Conservation (phyloP, 2,329 filamentous ascomycete species). For the Scytalidium lignicola region DNA sequence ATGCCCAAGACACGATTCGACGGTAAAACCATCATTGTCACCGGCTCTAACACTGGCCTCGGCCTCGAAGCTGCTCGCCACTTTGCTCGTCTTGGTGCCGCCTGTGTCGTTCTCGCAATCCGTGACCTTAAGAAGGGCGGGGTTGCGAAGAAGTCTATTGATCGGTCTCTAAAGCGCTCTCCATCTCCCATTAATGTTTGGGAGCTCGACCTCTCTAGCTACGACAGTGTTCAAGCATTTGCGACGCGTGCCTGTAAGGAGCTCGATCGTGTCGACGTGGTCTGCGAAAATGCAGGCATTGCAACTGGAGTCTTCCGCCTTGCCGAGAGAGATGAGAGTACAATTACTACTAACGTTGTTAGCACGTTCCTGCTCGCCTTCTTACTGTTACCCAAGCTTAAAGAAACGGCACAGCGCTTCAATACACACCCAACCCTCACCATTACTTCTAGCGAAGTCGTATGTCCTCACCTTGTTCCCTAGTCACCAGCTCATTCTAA, state of each 20-base stretch:
- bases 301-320: constrained; percentile 4
- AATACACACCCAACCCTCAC: too few relatives aligned
- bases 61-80: constrained; percentile 33
- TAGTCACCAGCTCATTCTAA: too few relatives aligned
- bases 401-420: constrained; percentile 4
- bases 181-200: constrained; percentile 9
- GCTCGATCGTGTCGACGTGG: constrained; percentile 10
- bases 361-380: constrained; percentile 4
- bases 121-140: constrained; percentile 30
- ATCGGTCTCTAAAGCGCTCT: constrained; percentile 9
- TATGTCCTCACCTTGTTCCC: too few relatives aligned
- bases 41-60: constrained; percentile 35
- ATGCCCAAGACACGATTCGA: constrained; percentile 14
- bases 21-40: constrained; percentile 30
- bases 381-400: constrained; percentile 6
- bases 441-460: too few relatives aligned
- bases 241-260: background rate
- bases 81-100: constrained; percentile 31
- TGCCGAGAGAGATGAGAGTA: constrained; percentile 9
- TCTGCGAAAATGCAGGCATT: constrained; percentile 14
- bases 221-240: constrained; percentile 8
- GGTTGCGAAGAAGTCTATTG: constrained; percentile 30
- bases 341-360: constrained; percentile 8
- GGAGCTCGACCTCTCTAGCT: constrained; percentile 11
- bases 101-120: constrained; percentile 32